Evolutionary conservation across 78 protist genomes (phyloP), one percentile per base, ranked within the genome.

Genomic region (Dictyostelium purpureum): DNA sequence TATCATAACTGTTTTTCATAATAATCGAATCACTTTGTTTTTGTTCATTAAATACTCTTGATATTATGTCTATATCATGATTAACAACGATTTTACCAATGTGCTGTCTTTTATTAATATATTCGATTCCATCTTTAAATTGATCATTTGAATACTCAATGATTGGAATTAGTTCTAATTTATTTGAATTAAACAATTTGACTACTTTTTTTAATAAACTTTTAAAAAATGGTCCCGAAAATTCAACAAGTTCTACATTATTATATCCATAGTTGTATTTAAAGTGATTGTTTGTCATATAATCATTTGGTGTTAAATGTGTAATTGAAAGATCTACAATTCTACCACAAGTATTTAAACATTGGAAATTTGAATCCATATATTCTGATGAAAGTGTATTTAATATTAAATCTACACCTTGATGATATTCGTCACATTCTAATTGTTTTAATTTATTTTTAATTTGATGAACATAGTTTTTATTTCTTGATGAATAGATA

Each of bases 331-430:
- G n/a, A n/a, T n/a, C n/a, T n/a, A n/a, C n/a, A n/a, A n/a, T n/a
- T 45, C 94, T 81, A 67, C 94, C 94, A 16, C 33, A 26, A 6
- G 43, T 26, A 16, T 73, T 54, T 7, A 89, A 40, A 42, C 74
- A 66, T 21, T 63, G 49, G 40, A 89, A 73, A 81, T 75, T 78
- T 38, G 78, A 38, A 19, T 38, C 51, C 14, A 63, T 31, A 31
- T 16, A 74, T 10, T 77, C 80, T 28, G 78, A 57, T 52, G 87
- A 77, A 26, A 89, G 38, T 14, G 94, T 78, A 59, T 89, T 89
- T 0, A 89, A 3, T 6, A 89, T 70, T 47, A 96, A 74, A 49
- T 96, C 96, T 2, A 94, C 96, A 67, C 89, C 89, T n/a, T n/a
- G n/a, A 43, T 18, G 28, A 2, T 73, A 49, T 24, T 28, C 31